Base-by-base conservation (phyloP, 2,329 filamentous ascomycete genomes). In the Colletotrichum graminicola region DNA sequence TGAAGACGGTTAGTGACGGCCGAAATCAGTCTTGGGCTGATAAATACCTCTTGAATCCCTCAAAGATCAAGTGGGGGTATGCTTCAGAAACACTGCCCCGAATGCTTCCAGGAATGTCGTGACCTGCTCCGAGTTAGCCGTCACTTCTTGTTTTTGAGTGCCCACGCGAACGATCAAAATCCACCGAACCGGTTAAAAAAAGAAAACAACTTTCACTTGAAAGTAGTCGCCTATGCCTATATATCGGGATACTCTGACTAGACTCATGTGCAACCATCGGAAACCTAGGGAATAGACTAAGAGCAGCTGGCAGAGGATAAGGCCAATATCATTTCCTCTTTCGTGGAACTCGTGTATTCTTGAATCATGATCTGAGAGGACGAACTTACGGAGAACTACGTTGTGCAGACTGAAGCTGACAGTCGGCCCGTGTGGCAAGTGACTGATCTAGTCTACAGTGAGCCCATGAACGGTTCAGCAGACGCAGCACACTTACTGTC, bases 31-130 rank as follows among this genome's bases (percentile, higher is more conserved):
- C 7, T 10, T 8, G 23, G 52, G 29, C n/a, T 5, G n/a, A 29
- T 39, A 47, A 66, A 18, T 43, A 73, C 72, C 51, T 67, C 21
- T 71, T 92, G 82, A 99, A 98, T 2, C 94, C 94, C 77, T 99
- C 96, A 77, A 99, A 98, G 73, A 99, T 93, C 3, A 99, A 86
- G 78, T 98, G 95, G 0, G 96, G 96, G 77, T 98, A 99, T 47
- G 91, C 92, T 82, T 99, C 96, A 73, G 91, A 94, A 59, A 98
- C 94, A 1, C 94, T 97, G 59, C 96, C 96, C 69, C 93, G 89
- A 11, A 94, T 90, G 52, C 92, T 90, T 74, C 96, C 94, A 1
- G 96, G 95, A 26, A 99, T 97, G 79, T 99, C 96, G 72, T 95
- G 93, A 55, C 96, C 7, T 56, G n/a, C 54, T 14, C 7, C 11